phyloP scores from a whole-genome alignment of 1,139 yeast species.

The Candida pseudoviswanathii region DNA sequence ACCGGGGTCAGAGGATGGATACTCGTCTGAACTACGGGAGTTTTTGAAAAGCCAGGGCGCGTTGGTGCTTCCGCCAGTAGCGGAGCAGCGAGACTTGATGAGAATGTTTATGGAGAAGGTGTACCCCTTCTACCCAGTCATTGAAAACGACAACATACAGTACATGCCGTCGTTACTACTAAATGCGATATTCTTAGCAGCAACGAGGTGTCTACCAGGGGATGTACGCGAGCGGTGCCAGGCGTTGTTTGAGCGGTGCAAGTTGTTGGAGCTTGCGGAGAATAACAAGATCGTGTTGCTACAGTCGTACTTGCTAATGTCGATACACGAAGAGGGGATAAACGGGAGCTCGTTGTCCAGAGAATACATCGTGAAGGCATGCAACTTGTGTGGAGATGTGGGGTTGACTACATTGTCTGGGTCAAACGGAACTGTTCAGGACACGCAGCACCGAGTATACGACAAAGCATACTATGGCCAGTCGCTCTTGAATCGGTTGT shows the following conservation, averaged over 20 bases:
- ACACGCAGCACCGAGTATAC: slow-evolving; percentile 8
- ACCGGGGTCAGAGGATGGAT: slow-evolving; percentile 14
- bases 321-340: slow-evolving; percentile 30
- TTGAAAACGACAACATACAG: slow-evolving; percentile 19
- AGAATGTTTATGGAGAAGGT: slow-evolving; percentile 21
- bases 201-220: slow-evolving; percentile 21
- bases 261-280: slow-evolving; percentile 25
- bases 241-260: slow-evolving; percentile 24
- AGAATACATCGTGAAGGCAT: slow-evolving; percentile 24
- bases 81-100: slow-evolving; percentile 21
- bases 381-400: slow-evolving; percentile 27
- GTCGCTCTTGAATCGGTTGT: slow-evolving; percentile 22
- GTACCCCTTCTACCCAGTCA: slow-evolving; percentile 30
- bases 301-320: slow-evolving; percentile 25
- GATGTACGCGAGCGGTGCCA: slow-evolving; percentile 21
- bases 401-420: slow-evolving; percentile 27
- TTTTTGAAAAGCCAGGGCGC: slow-evolving; percentile 25
- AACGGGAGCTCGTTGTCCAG: slow-evolving; percentile 26
- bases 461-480: slow-evolving; percentile 16
- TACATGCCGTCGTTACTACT: slow-evolving; percentile 22
- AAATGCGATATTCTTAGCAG: slow-evolving; percentile 27
- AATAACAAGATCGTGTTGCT: slow-evolving; percentile 26
- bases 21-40: slow-evolving; percentile 17
- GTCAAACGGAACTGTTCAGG: slow-evolving; percentile 17
- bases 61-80: slow-evolving; percentile 21